phyloP scores from a whole-genome alignment of 257 asterid species.

The Solanum neorickii region DNA sequence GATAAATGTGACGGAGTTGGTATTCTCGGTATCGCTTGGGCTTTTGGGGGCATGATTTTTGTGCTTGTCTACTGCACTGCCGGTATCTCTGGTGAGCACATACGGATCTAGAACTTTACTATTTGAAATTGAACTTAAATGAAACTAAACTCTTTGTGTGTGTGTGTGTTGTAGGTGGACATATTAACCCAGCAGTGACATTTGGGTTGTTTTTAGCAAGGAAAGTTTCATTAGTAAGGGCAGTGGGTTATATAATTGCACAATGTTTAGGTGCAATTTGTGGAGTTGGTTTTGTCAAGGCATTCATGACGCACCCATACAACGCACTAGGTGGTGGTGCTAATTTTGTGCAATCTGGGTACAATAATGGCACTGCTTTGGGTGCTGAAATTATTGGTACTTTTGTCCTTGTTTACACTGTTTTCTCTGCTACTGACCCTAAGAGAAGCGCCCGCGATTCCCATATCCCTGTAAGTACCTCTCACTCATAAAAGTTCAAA shows the following conservation, averaged over 20 bases:
- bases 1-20: constrained; percentile 87
- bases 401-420: constrained; percentile 75
- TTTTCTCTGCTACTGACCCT: constrained; percentile 94
- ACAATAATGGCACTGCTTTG: constrained; percentile 73
- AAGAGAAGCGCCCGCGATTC: constrained; percentile 96
- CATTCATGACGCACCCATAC: constrained; percentile 60
- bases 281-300: constrained; percentile 91
- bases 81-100: constrained; percentile 57
- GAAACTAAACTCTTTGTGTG: not conserved
- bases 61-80: constrained; percentile 89
- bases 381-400: constrained; percentile 94
- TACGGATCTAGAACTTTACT: not conserved
- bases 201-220: constrained; percentile 76
- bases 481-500: too few species aligned
- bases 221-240: constrained; percentile 77
- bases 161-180: constrained; percentile 37
- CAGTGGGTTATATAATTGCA: constrained; percentile 58
- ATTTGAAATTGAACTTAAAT: not conserved
- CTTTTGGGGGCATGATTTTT: constrained; percentile 86
- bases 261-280: constrained; percentile 85
- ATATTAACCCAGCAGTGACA: constrained; percentile 83
- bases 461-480: constrained; percentile 62
- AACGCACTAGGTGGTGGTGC: constrained; percentile 67
- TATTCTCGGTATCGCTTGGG: constrained; percentile 78
- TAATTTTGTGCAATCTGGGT: constrained; percentile 44